Evolutionary conservation across 441 rosid genomes (phyloP).

Genomic region (Geranium incanum): DNA sequence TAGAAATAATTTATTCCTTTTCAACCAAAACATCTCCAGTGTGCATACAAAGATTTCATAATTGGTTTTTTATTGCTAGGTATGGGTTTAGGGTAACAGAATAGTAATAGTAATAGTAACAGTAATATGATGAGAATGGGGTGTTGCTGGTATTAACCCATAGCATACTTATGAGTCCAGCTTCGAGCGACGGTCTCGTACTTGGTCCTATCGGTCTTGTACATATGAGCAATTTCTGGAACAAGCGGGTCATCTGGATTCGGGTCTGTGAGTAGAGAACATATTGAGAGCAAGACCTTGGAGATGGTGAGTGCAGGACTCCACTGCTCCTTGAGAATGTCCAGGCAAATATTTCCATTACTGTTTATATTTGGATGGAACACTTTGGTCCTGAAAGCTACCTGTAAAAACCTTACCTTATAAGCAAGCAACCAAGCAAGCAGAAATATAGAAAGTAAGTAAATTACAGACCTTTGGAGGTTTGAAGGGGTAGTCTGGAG

Average conservation of each 20-base stretch:
- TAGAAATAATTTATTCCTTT: background rate
- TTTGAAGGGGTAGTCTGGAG: constrained; percentile 25
- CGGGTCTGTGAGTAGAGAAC: constrained; percentile 22
- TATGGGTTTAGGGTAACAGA: too few species aligned
- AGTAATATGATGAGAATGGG: too few species aligned
- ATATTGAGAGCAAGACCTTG: constrained; percentile 21
- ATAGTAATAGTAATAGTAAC: too few species aligned
- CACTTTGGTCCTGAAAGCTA: constrained; percentile 32
- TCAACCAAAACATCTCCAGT: background rate
- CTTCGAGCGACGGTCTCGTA: constrained; percentile 32
- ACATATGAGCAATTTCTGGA: constrained; percentile 37
- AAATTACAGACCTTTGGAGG: constrained; percentile 31
- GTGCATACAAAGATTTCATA: background rate
- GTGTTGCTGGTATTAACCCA: constrained; percentile 24
- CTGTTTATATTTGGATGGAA: constrained; percentile 39
- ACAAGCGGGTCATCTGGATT: constrained; percentile 38
- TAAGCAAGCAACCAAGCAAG: too few species aligned
- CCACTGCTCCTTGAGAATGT: constrained; percentile 30
- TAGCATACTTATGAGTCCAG: constrained; percentile 39
- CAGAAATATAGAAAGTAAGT: too few species aligned
- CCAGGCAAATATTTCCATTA: constrained; percentile 32
- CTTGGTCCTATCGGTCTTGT: constrained; percentile 20
- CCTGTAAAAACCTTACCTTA: constrained; percentile 18
- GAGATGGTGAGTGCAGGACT: constrained; percentile 41
- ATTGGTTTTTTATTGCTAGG: background rate